Evolutionary conservation across 768 basidiomycete genomes (phyloP).

Genomic region (Auricularia sp.): DNA sequence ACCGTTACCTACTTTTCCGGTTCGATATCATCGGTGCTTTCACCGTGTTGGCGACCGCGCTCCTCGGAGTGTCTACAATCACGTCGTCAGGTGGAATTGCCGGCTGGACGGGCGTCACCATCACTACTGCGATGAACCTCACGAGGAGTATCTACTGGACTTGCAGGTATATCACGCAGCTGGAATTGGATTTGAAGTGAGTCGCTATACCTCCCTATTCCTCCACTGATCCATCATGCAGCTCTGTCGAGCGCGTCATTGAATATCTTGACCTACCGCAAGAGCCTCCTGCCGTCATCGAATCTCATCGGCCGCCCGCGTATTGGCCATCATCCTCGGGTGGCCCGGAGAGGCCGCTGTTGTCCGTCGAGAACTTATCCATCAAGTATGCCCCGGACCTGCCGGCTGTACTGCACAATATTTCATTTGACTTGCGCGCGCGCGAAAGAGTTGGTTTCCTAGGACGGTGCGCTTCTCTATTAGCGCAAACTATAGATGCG

Average conservation of each 20-base stretch:
- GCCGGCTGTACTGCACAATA: constrained; percentile 23
- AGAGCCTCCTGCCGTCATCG: constrained; percentile 23
- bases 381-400: constrained; percentile 18
- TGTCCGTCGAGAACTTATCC: constrained; percentile 21
- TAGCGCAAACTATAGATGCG: too few species aligned
- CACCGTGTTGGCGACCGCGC: background rate
- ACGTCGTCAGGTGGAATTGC: background rate
- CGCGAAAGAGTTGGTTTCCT: constrained; percentile 25
- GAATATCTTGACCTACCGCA: constrained; percentile 19
- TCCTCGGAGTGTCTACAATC: background rate
- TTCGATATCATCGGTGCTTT: constrained; percentile 5
- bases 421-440: constrained; percentile 22
- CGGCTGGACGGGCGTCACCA: constrained; percentile 41
- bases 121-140: constrained; percentile 22
- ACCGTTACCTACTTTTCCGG: constrained; percentile 18
- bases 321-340: constrained; percentile 12
- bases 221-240: background rate
- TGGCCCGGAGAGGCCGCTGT: constrained; percentile 19
- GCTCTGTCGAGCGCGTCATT: constrained; percentile 18
- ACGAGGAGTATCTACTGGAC: constrained; percentile 9
- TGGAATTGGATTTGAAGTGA: constrained; percentile 15
- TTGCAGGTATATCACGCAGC: constrained; percentile 9
- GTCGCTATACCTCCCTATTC: background rate
- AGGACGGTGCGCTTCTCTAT: constrained; percentile 21
- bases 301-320: constrained; percentile 22